Conservation (phyloP, 1,284 basidiomycete species). For the Ustilago esculenta region DNA sequence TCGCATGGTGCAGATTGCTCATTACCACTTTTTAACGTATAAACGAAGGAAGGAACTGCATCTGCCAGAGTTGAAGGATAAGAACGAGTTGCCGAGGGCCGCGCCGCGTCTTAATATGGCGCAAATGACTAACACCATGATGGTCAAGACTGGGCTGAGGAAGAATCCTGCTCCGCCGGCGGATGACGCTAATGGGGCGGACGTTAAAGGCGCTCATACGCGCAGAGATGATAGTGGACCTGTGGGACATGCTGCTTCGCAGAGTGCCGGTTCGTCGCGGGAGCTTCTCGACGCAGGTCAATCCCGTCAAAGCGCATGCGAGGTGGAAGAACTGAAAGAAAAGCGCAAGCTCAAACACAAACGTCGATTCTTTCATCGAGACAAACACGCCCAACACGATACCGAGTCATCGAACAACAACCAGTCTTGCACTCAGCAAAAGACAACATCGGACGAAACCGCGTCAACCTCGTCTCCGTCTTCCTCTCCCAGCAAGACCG, state of each 20-base stretch:
- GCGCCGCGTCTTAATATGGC: conserved; percentile 21
- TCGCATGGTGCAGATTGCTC: conserved; percentile 62
- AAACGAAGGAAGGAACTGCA: conserved; percentile 50
- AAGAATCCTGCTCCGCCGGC: not conserved
- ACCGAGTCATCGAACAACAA: not conserved
- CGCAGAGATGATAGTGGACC: not conserved
- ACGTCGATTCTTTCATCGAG: conserved; percentile 19
- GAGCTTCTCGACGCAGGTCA: conserved; percentile 13
- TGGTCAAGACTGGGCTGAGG: conserved; percentile 24
- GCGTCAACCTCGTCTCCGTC: not conserved
- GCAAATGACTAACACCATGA: conserved; percentile 37
- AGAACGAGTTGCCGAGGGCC: conserved; percentile 60
- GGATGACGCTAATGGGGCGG: not conserved
- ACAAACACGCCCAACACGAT: conserved; percentile 8
- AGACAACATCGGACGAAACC: not conserved
- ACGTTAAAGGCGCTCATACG: conserved; percentile 2
- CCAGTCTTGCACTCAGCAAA: not conserved
- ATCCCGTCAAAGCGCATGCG: conserved; percentile 27
- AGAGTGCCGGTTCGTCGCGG: conserved; percentile 10
- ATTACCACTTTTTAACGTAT: conserved; percentile 62
- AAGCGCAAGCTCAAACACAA: conserved; percentile 19
- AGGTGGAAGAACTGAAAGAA: conserved; percentile 32
- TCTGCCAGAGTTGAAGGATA: conserved; percentile 55
- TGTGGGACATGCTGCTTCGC: not conserved
- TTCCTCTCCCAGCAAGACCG: not conserved